phyloP scores from a whole-genome alignment of 2,329 filamentous ascomycete genomes.

The Neopestalotiopsis clavispora region DNA sequence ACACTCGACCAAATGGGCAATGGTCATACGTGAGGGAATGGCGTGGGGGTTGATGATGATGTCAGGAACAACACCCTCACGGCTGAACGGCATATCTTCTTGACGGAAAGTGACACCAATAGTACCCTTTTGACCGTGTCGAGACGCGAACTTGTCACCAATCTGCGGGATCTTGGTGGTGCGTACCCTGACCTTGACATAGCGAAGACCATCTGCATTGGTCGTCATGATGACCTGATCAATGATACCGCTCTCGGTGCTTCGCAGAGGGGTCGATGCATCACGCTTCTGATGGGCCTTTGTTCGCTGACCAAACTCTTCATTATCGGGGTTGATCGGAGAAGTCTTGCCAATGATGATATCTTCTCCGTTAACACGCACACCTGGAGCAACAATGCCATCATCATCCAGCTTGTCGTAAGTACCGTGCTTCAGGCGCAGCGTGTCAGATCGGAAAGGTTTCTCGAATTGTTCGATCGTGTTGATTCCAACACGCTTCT shows the following conservation, averaged over 20 bases:
- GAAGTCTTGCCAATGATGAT: slow-evolving; percentile 99
- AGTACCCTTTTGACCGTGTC: slow-evolving; percentile 98
- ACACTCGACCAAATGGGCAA: slow-evolving; percentile 99
- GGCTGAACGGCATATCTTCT: slow-evolving; percentile 98
- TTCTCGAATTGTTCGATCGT: slow-evolving; percentile 96
- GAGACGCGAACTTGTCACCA: slow-evolving; percentile 98
- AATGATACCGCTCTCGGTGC: slow-evolving; percentile 95
- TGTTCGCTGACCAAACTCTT: slow-evolving; percentile 91
- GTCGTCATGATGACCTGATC: slow-evolving; percentile 94
- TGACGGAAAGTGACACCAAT: slow-evolving; percentile 98
- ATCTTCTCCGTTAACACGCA: slow-evolving; percentile 94
- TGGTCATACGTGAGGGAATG: slow-evolving; percentile 99
- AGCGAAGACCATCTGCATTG: slow-evolving; percentile 90
- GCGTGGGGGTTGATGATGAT: slow-evolving; percentile 99
- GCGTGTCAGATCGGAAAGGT: slow-evolving; percentile 83
- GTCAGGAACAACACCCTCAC: slow-evolving; percentile 89
- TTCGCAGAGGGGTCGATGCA: slow-evolving; percentile 91
- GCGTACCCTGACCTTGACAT: slow-evolving; percentile 95
- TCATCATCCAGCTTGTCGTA: slow-evolving; percentile 98
- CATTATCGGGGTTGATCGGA: slow-evolving; percentile 88
- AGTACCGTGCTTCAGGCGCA: slow-evolving; percentile 91
- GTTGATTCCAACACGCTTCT: slow-evolving; percentile 94
- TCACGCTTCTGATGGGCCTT: slow-evolving; percentile 92
- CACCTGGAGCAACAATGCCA: slow-evolving; percentile 90
- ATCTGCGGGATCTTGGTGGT: slow-evolving; percentile 99